A percentile compares a stretch with the other conserved stretches of the same genome.
phyloP scores from a whole-genome alignment of 805 yeast genomes.

The Yamadazyma nakazawae region DNA sequence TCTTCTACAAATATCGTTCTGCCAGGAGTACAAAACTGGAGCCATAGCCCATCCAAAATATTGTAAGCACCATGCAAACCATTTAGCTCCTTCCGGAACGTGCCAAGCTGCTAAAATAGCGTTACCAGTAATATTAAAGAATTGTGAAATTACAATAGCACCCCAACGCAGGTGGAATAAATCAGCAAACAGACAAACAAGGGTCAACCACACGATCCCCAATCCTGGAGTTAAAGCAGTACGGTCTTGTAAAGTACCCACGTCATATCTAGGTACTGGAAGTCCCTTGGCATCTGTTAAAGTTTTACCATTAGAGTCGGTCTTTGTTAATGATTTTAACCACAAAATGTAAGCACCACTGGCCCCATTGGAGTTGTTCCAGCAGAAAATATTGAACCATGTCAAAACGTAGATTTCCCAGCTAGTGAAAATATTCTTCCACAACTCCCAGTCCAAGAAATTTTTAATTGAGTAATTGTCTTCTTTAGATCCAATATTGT shows the following conservation, averaged over 20 bases:
- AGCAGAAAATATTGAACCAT: constrained; percentile 54
- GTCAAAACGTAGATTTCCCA: constrained; percentile 62
- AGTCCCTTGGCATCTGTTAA: constrained; percentile 19
- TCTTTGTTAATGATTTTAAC: constrained; percentile 40
- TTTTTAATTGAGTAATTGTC: constrained; percentile 23
- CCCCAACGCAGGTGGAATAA: constrained; percentile 49
- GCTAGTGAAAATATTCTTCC: constrained; percentile 51
- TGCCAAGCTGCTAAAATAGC: constrained; percentile 57
- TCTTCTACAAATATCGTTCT: constrained; percentile 54
- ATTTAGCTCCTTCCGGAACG: constrained; percentile 53
- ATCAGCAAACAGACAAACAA: constrained; percentile 38
- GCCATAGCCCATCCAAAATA: constrained; percentile 64
- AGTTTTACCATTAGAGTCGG: constrained; percentile 2
- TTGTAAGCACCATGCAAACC: constrained; percentile 61
- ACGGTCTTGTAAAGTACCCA: constrained; percentile 37
- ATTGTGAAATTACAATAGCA: constrained; percentile 51
- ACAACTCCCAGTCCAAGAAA: constrained; percentile 42
- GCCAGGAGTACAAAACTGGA: constrained; percentile 57
- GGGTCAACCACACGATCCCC: constrained; percentile 37
- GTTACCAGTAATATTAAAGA: constrained; percentile 54
- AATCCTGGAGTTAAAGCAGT: constrained; percentile 48
- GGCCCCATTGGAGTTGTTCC: constrained; percentile 55
- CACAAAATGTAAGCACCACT: constrained; percentile 50
- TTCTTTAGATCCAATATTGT: constrained; percentile 21
- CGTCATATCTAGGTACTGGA: constrained; percentile 20